Base-by-base conservation (phyloP, 306 rosid species). In the Prunus dulcis region DNA sequence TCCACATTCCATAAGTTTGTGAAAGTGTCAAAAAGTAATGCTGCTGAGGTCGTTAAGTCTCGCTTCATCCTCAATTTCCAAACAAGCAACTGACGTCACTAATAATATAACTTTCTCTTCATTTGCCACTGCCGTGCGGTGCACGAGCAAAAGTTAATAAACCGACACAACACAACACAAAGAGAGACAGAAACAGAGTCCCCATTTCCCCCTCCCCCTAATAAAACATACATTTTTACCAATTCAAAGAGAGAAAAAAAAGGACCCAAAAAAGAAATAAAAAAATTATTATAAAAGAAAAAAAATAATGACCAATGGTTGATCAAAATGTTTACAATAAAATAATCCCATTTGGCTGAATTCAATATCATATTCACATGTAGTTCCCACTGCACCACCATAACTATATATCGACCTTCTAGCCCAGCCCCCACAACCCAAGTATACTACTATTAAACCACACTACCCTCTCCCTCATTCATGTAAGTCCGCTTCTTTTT, bases 81-180 rank as follows among this genome's bases (percentile, higher is more conserved):
- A 50, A 73, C 75, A 67, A 67, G 72, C 30, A 19, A 64, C 50
- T 71, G 75, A 83, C 61, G 25, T 83, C 75, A 68, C 32, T 64
- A 3, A 25, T 5, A 69, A 49, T 0, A 11, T 13, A 64, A 34
- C 5, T 27, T 9, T 75, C 50, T n/a, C 5, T 9, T 45, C 7
- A 23, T 62, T 51, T 80, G 22, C 51, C 50, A 67, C 30, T 68
- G 79, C 71, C 83, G 83, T 80, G 79, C 67, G 61, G 71, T 50
- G 63, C 71, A 80, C 67, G 20, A 60, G 46, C 45, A 69, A 80
- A n/a, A 60, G 75, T 64, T 19, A 34, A 5, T 62, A 27, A 15
- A 11, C 66, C 3, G 67, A 62, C 57, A 38, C 62, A 6, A 9
- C 1, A 56, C 32, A 10, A 11, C 4, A 7, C 46, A 30, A 5